Base-by-base conservation (phyloP, 2,329 filamentous ascomycete genomes). In the Rhexocercosporidium sp. region DNA sequence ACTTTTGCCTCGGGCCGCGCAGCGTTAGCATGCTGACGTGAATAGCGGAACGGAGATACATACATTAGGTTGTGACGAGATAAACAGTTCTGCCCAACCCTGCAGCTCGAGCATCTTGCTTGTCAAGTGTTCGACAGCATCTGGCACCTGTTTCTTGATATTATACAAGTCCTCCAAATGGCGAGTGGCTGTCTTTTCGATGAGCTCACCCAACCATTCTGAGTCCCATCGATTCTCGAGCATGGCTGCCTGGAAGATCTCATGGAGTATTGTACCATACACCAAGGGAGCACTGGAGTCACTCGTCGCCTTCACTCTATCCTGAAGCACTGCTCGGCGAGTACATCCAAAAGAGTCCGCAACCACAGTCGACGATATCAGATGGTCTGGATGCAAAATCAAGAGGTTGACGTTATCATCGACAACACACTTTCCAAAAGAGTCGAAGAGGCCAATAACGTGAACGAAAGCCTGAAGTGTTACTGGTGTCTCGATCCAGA, bases 291-390 rank as follows among this genome's bases (percentile, higher is more conserved):
- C 87, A 53, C 89, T 92, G 2, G 92, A 86, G 71, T 93, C 92
- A 74, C 90, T 91, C 0, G 94, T 95, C 9, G 93, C 93, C 79
- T 98, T 98, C 74, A 99, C 91, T 37, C 96, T 90, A 78, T 99
- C 95, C 78, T 98, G 94, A 29, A 99, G 86, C 1, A 98, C 95
- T 34, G 96, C 94, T 70, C 95, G 91, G 20, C 96, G 91, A 77
- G 92, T 90, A 77, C 96, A 99, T 27, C 90, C 90, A 77, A 98
- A 97, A 0, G 96, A 97, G 79, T 99, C 96, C n/a, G 94, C 94
- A 51, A 99, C 92, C 5, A 96, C 93, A 0, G 96, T 98, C 2
- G 96, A 92, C 2, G 96, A 98, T 62, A 99, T 91, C 39, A 99
- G 86, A 79, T 98, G 94, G 75, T 99, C 96, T 0, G 96, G 96